A percentile compares a stretch with the other conserved stretches of the same genome.
Conservation (phyloP, 495 filamentous ascomycete species). For the Bathelium albidoporum region DNA sequence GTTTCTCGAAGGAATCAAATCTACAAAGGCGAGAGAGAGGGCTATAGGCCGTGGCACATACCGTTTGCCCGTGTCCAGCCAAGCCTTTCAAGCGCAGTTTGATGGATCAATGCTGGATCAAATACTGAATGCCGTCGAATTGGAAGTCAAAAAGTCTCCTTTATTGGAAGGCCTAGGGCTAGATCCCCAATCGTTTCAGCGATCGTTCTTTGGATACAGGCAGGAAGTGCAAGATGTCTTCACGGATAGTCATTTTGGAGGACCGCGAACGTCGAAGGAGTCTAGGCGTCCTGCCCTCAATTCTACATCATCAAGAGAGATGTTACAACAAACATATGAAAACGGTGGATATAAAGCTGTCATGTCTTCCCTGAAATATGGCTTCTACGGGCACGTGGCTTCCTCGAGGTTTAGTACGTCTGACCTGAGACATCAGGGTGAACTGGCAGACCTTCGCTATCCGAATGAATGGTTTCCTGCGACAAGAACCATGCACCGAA, state of each 20-base stretch:
- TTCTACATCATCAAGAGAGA: neutral
- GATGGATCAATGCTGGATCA: neutral
- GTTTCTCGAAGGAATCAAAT: neutral
- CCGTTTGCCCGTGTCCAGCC: neutral
- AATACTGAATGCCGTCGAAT: neutral
- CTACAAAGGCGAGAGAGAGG: neutral
- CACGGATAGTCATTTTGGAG: neutral
- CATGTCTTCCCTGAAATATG: constrained; percentile 46
- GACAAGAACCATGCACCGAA: constrained; percentile 67
- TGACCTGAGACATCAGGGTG: constrained; percentile 48
- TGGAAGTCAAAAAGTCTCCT: constrained; percentile 14
- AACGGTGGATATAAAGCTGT: constrained; percentile 8
- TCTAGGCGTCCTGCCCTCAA: neutral
- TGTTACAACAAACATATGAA: constrained; percentile 4
- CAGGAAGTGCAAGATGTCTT: neutral
- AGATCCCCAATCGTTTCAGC: neutral
- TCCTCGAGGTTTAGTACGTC: constrained; percentile 37
- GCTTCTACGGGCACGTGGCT: constrained; percentile 44
- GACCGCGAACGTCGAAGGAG: neutral
- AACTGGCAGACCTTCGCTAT: constrained; percentile 66
- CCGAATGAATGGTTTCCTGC: constrained; percentile 86
- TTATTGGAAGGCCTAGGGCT: constrained; percentile 8
- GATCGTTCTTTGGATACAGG: neutral
- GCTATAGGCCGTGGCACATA: neutral
- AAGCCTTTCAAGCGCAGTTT: neutral